phyloP scores from a whole-genome alignment of 441 rosid genomes.

The Bocquillonia castaneifolia region DNA sequence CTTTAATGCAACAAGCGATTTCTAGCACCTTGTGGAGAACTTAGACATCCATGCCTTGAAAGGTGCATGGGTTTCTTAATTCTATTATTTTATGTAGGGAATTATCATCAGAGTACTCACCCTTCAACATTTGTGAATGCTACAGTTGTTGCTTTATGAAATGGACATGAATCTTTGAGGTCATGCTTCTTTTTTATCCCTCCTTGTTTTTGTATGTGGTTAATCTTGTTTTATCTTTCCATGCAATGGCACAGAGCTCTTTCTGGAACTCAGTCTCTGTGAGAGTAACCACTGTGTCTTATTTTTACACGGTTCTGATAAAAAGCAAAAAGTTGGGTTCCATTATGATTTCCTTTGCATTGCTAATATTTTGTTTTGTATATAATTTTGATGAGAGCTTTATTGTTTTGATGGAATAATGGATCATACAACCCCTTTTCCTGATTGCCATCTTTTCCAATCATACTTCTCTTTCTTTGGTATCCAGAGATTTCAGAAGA shows the following conservation, averaged over 20 bases:
- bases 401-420: background rate
- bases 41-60: background rate
- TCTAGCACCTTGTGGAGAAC: background rate
- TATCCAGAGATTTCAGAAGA: conserved; percentile 89
- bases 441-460: conserved; percentile 7
- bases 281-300: background rate
- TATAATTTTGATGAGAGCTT: background rate
- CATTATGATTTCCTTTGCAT: background rate
- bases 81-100: background rate
- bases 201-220: background rate
- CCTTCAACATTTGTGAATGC: background rate
- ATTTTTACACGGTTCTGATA: background rate
- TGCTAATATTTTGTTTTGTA: background rate
- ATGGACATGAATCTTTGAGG: background rate
- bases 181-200: conserved; percentile 2
- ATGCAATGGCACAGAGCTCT: background rate
- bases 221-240: background rate
- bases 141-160: conserved; percentile 8
- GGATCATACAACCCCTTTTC: conserved; percentile 7
- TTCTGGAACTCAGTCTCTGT: background rate
- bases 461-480: conserved; percentile 25
- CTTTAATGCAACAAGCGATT: background rate
- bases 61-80: background rate
- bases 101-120: background rate
- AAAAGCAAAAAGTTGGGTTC: background rate